Evolutionary conservation across 2,329 filamentous ascomycete species (phyloP), one percentile per base, ranked within the genome.

Genomic region (Fusarium chaquense): DNA sequence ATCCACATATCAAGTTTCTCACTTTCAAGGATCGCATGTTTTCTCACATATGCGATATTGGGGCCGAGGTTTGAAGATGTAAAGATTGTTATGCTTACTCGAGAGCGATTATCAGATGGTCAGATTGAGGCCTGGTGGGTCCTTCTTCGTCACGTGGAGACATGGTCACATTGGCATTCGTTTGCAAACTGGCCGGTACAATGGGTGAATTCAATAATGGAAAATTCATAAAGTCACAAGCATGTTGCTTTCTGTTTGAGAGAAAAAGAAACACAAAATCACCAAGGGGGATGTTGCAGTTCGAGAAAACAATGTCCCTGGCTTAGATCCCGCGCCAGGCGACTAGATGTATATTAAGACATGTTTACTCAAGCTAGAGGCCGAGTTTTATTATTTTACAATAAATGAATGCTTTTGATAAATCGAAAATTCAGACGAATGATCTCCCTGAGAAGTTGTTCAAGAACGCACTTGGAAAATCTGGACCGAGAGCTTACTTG

Each of bases 81-180:
- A 33, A 5, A 45, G 33, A 26, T n/a, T 55, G 30, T 47, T 22
- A 26, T 63, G 30, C 12, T 36, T 18, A 16, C 16, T 18, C 4
- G 16, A 8, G 22, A 36, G 22, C 16, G 24, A 40, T 35, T 64
- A 64, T 64, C 44, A 58, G 61, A 64, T 64, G 59, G 58, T 64
- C 61, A 64, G 61, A 64, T 64, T 58, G 50, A 49, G 26, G 43
- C 40, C 24, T 18, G 9, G 61, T 64, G 61, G 61, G 59, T 64
- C 61, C n/a, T 38, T 40, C n/a, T 3, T 18, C 2, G 24, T 64
- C 59, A 64, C 61, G 61, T 62, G 51, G 20, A 9, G 38, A 16
- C 30, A 22, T 6, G 38, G 58, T 41, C 58, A 30, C 28, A 30
- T 30, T 47, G 6, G 8, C 6, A 15, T 2, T 12, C 0, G 12